Evolutionary conservation across 805 yeast species (phyloP).

Genomic region (Kodamaea nitidulidarum): DNA sequence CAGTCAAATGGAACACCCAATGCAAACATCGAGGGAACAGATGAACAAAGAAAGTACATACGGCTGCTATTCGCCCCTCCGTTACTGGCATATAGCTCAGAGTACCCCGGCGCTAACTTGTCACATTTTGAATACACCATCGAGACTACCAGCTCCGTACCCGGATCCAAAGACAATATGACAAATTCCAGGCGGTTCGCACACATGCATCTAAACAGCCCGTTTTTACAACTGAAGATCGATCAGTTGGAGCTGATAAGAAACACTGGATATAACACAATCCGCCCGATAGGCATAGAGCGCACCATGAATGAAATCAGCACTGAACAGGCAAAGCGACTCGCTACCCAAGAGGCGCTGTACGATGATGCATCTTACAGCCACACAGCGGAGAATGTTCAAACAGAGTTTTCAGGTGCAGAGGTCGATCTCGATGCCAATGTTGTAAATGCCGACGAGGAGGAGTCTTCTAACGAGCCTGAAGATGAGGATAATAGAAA

Average conservation of each 20-base stretch:
- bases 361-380: conserved; percentile 16
- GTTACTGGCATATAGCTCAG: conserved; percentile 50
- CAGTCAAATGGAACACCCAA: neutral
- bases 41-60: conserved; percentile 18
- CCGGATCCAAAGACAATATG: conserved; percentile 8
- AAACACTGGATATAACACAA: conserved; percentile 30
- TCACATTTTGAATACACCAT: conserved; percentile 20
- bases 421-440: conserved; percentile 45
- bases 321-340: conserved; percentile 17
- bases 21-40: conserved; percentile 6
- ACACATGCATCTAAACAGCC: conserved; percentile 13
- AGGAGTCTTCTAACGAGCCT: conserved; percentile 16
- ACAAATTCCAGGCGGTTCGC: conserved; percentile 13
- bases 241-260: conserved; percentile 25
- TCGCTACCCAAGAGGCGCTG: conserved; percentile 6
- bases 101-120: conserved; percentile 23
- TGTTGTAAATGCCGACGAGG: conserved; percentile 40
- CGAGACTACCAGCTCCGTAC: conserved; percentile 11
- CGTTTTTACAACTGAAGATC: conserved; percentile 18
- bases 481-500: conserved; percentile 12
- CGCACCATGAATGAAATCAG: conserved; percentile 40
- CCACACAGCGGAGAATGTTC: conserved; percentile 24
- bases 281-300: conserved; percentile 38
- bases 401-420: conserved; percentile 6
- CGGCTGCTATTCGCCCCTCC: conserved; percentile 45